Base-by-base conservation (phyloP, 108 stramenopile species). In the Bacterosira constricta region DNA sequence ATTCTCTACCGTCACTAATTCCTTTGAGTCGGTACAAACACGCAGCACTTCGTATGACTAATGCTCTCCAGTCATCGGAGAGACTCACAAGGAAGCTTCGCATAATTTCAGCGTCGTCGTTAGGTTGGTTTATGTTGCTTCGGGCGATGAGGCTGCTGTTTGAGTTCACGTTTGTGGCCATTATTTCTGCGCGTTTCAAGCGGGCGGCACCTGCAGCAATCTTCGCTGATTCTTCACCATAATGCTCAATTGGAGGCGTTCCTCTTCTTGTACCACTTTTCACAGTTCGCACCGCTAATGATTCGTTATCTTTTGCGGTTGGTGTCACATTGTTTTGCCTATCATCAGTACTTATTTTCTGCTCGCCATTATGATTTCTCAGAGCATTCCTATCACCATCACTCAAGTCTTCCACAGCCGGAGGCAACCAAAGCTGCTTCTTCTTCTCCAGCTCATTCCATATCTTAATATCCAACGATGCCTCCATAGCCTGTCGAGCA, bases 11-110 rank as follows among this genome's bases (percentile, higher is more conserved):
- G 18, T 77, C 46, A 9, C 71, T 45, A 32, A 86, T 73, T 20
- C 91, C 91, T 47, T 80, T 81, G 5, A 93, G 70, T 21, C 92
- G 82, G 71, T 88, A 93, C 10, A 90, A 69, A 38, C 86, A 87
- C 7, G 92, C 92, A 23, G 73, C 79, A 52, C 83, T 83, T 37
- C 92, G 88, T 57, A 93, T 88, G 1, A 83, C 89, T 39, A 93
- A 66, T 12, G 86, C 83, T 63, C 92, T 83, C 89, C 89, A 93
- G 76, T 93, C 89, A 30, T 88, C 83, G 30, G 76, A 79, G 3
- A 86, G 55, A 34, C 75, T 86, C 13, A 93, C 66, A 21, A 93
- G 61, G 25, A 90, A 72, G 34, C 79, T 80, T 15, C 86, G 76
- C 21, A 89, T 27, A 17, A 71, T 70, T n/a, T 81, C 79, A 31